These are phyloP conservation scores for Glycine latifolia DNA, from an alignment of 306 rosid species.

Conservation along the genomic window DNA sequence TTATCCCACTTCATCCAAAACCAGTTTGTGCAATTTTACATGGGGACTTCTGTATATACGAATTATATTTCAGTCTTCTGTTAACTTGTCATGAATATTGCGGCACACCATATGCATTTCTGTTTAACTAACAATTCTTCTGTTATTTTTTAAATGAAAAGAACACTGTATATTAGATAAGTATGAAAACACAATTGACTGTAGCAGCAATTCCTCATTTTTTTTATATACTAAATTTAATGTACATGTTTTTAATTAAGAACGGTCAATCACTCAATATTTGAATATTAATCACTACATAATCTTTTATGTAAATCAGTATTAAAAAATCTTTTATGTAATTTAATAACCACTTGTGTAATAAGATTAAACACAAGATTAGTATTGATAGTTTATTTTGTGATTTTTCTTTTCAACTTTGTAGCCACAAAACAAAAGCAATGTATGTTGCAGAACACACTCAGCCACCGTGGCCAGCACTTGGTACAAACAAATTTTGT, in stretches of 20 bases:
- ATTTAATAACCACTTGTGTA: background rate
- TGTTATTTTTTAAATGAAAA: no score
- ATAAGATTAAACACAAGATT: background rate
- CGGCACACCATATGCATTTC: background rate
- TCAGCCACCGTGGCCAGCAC: no score
- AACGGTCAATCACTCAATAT: background rate
- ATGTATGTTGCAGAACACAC: no score
- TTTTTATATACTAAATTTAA: no score
- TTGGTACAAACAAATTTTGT: no score
- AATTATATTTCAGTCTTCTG: background rate
- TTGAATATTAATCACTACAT: background rate
- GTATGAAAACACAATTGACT: background rate
- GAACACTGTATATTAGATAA: no score
- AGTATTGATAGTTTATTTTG: no score
- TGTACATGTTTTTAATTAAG: background rate
- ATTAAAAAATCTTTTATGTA: background rate
- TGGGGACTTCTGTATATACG: background rate
- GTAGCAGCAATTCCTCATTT: background rate
- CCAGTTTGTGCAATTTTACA: background rate
- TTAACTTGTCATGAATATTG: background rate
- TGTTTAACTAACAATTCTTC: background rate
- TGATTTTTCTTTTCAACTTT: no score
- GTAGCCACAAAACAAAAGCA: no score
- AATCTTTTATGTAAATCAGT: background rate
- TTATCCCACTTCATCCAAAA: background rate